Evolutionary conservation across 2,329 filamentous ascomycete genomes (phyloP).

Genomic region (Fusarium sp.): DNA sequence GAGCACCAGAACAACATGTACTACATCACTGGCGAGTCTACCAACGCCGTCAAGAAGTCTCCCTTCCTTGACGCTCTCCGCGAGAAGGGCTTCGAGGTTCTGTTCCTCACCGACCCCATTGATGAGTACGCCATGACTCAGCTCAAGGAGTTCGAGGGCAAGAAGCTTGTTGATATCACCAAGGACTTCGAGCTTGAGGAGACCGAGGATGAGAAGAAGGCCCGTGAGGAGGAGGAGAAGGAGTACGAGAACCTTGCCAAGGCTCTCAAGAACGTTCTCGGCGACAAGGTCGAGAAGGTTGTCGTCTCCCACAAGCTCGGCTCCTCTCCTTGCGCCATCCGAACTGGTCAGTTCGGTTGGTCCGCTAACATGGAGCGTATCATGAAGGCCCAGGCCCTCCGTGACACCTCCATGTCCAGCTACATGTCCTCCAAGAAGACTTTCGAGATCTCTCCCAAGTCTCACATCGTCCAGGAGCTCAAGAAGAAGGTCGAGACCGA

Average conservation of each 20-base stretch:
- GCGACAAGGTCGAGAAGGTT: constrained; percentile 99
- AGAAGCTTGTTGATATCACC: constrained; percentile 99
- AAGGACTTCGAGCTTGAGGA: constrained; percentile 99
- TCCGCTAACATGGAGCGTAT: constrained; percentile 99
- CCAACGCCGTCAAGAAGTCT: constrained; percentile 97
- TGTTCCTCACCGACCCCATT: constrained; percentile 99
- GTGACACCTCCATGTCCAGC: constrained; percentile 98
- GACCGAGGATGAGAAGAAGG: constrained; percentile 98
- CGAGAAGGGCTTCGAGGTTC: constrained; percentile 99
- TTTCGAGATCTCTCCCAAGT: constrained; percentile 99
- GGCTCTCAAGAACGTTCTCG: constrained; percentile 98
- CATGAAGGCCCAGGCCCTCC: constrained; percentile 99
- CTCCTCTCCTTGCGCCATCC: constrained; percentile 95
- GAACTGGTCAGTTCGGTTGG: constrained; percentile 99
- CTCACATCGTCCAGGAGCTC: constrained; percentile 96
- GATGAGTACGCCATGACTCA: constrained; percentile 99
- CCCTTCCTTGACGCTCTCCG: constrained; percentile 99
- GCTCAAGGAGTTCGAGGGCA: constrained; percentile 99
- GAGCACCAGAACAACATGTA: constrained; percentile 99
- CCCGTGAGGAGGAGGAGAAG: constrained; percentile 97
- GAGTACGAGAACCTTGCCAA: constrained; percentile 95
- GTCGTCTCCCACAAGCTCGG: constrained; percentile 98
- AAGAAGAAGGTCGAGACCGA: constrained; percentile 99
- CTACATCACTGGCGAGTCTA: constrained; percentile 99
- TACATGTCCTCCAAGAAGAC: constrained; percentile 99